A percentile compares a stretch with the other conserved stretches of the same genome.
Conservation (phyloP, 2,329 filamentous ascomycete genomes). For the Incumbomyces lentus region DNA sequence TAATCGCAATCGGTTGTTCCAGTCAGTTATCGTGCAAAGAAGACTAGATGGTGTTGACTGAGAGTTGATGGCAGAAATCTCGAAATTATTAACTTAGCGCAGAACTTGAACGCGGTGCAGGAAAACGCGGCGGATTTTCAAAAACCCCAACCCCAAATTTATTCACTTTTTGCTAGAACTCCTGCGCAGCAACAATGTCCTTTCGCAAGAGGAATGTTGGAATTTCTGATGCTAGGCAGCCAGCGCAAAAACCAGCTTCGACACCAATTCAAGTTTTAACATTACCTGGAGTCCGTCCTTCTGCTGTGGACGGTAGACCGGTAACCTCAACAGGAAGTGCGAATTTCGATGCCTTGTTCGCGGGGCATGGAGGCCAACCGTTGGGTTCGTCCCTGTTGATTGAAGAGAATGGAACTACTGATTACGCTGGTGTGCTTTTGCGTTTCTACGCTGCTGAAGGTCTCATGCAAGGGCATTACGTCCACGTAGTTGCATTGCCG, state of each 20-base stretch:
- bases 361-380: constrained; percentile 74
- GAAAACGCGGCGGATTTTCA: too few species aligned
- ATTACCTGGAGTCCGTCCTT: constrained; percentile 59
- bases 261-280: constrained; percentile 20
- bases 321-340: constrained; percentile 86
- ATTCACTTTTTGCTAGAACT: not conserved
- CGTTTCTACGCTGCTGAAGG: constrained; percentile 90
- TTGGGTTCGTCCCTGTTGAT: constrained; percentile 72
- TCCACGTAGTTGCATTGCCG: constrained; percentile 73
- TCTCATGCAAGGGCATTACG: constrained; percentile 75
- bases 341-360: constrained; percentile 74
- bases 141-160: not conserved
- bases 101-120: not conserved
- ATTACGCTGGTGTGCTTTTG: constrained; percentile 76
- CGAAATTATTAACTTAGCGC: not conserved
- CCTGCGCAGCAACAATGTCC: constrained; percentile 41
- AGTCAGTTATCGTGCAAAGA: too few species aligned
- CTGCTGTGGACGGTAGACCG: constrained; percentile 73
- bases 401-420: constrained; percentile 84
- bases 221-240: constrained; percentile 29
- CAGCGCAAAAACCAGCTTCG: not conserved
- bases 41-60: too few species aligned
- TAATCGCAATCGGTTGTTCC: too few species aligned
- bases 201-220: constrained; percentile 59
- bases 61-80: constrained; percentile 3